A percentile compares a stretch with the other conserved stretches of the same genome.
phyloP scores from a whole-genome alignment of 2,329 filamentous ascomycete species.

The Clarireedia homoeocarpa region DNA sequence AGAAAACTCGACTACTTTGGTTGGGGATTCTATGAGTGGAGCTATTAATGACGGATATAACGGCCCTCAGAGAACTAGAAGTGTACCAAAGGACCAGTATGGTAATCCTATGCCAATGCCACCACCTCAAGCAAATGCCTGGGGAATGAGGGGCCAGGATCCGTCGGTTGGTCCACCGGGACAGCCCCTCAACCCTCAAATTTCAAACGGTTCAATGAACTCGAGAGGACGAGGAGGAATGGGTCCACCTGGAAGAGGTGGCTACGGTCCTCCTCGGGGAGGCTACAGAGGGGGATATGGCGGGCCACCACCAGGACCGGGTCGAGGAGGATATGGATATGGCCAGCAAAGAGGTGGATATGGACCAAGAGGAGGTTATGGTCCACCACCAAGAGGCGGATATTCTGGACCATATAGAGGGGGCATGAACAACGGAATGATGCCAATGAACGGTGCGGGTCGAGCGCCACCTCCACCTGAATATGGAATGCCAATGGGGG shows the following conservation, averaged over 20 bases:
- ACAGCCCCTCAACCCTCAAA: constrained; percentile 39
- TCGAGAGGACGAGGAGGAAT: constrained; percentile 25
- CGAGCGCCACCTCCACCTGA: constrained; percentile 33
- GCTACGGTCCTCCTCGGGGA: constrained; percentile 35
- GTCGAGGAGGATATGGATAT: constrained; percentile 43
- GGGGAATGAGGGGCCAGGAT: constrained; percentile 39
- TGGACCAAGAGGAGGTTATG: constrained; percentile 29
- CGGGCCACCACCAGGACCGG: constrained; percentile 21
- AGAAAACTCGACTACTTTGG: constrained; percentile 34
- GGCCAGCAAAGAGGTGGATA: constrained; percentile 32
- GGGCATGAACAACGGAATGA: constrained; percentile 34
- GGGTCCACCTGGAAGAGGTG: constrained; percentile 19
- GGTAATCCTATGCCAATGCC: constrained; percentile 47
- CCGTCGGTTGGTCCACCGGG: constrained; percentile 40
- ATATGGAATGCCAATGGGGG: constrained; percentile 17
- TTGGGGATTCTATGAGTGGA: constrained; percentile 17
- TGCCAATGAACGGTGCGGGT: constrained; percentile 34
- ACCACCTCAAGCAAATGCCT: constrained; percentile 16
- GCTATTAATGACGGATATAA: constrained; percentile 16
- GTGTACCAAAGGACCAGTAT: constrained; percentile 51
- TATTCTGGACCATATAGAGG: constrained; percentile 11
- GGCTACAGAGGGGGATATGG: constrained; percentile 33
- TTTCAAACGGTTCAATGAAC: constrained; percentile 24
- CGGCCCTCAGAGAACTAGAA: constrained; percentile 15
- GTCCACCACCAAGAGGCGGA: constrained; percentile 16